Evolutionary conservation across 2,329 filamentous ascomycete genomes (phyloP), one percentile per base, ranked within the genome.

Genomic region (Talaromyces amestolkiae): DNA sequence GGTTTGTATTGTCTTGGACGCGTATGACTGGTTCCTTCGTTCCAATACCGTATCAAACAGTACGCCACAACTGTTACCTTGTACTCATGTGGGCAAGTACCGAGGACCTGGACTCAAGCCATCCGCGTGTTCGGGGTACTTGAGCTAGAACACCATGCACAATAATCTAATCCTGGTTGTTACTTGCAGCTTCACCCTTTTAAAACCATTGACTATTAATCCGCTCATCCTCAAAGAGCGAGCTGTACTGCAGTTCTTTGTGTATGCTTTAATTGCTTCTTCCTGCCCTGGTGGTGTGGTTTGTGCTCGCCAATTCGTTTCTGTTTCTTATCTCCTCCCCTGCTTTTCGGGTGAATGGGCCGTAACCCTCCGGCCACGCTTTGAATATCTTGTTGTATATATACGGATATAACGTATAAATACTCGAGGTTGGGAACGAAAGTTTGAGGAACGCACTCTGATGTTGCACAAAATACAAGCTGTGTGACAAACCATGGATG

Each of bases 401-500:
- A 37, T 54, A 37, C 33, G 33, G 8, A 56, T 24, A 22, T 27
- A 35, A 19, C 10, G 8, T 35, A 54, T 35, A 56, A 37, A 37
- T 37, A 56, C 53, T 37, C n/a, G n/a, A 22, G 19, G 19, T 9
- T 10, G 11, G 33, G 31, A 7, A 24, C 10, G 56, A 37, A 11
- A 35, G 9, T 51, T 19, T 3, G 51, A 33, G 31, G 8, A 22
- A 35, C 51, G 33, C 39, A 39, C 17, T 39, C 53, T 56, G 19
- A 56, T 56, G 53, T 37, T 15, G n/a, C n/a, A 37, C 53, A 24
- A 10, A 33, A 56, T 56, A 35, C n/a, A 10, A 56, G 17, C 27
- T 13, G 11, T 37, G 10, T 39, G 33, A 37, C 33, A 11, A 56
- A 64, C 31, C 37, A 65, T 65, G 58, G 63, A 65, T 27, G 63